Conservation (phyloP, 139 green algal species). For the Tetraselmis chui region DNA sequence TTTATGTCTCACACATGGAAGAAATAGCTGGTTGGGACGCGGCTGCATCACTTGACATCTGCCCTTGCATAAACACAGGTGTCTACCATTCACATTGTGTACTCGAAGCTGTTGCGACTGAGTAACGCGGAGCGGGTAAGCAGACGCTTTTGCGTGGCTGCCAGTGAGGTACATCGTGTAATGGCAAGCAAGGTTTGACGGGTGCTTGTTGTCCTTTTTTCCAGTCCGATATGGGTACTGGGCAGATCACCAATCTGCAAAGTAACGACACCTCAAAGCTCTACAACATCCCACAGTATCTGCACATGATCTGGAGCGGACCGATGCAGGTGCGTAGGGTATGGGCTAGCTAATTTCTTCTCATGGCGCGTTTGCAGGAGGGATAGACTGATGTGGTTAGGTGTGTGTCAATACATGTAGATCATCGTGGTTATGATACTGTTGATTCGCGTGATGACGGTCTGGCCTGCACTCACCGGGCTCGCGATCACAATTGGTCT, state of each 20-base stretch:
- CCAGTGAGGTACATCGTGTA: not conserved
- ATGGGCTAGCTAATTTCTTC: not conserved
- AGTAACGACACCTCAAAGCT: slow-evolving; percentile 83
- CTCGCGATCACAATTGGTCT: slow-evolving; percentile 62
- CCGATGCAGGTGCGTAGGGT: slow-evolving; percentile 60
- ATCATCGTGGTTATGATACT: slow-evolving; percentile 68
- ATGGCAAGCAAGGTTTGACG: not conserved
- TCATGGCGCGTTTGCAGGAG: not conserved
- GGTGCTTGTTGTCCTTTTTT: too few species aligned
- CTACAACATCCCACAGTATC: slow-evolving; percentile 69
- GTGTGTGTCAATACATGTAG: slow-evolving; percentile 29
- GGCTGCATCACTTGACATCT: too few species aligned
- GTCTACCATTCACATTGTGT: slow-evolving; percentile 56
- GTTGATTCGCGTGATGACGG: slow-evolving; percentile 64
- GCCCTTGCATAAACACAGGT: not conserved
- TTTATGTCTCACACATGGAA: not conserved
- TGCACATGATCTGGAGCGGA: slow-evolving; percentile 80
- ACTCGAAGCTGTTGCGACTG: slow-evolving; percentile 66
- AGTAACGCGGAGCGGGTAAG: slow-evolving; percentile 21
- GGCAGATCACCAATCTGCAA: slow-evolving; percentile 70
- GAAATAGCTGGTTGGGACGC: too few species aligned
- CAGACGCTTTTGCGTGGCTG: not conserved
- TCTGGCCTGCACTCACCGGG: slow-evolving; percentile 56
- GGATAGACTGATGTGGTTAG: not conserved
- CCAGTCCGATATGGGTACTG: slow-evolving; percentile 48